Conservation (phyloP, 2,329 filamentous ascomycete species). For the Xylaria digitata region DNA sequence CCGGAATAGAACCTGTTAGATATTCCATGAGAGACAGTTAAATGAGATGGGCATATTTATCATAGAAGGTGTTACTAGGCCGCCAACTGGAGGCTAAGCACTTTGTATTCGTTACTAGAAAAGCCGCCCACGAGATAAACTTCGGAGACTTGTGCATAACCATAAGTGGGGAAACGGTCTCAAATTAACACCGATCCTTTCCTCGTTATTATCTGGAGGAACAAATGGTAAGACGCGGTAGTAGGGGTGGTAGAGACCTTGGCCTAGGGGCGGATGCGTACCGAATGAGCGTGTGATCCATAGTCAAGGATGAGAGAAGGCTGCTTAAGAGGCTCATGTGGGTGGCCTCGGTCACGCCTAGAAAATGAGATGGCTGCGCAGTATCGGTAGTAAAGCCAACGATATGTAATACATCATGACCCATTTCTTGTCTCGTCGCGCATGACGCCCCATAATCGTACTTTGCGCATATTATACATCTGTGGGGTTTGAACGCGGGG, state of each 20-base stretch:
- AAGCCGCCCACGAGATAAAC: not conserved
- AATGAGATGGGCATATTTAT: not conserved
- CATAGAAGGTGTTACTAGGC: constrained; percentile 1
- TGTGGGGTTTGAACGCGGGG: constrained; percentile 28
- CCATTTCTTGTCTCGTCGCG: not conserved
- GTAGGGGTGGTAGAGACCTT: constrained; percentile 5
- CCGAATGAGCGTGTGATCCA: constrained; percentile 29
- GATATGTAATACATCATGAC: constrained; percentile 16
- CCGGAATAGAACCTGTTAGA: not conserved
- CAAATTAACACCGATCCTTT: not conserved
- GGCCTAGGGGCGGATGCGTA: constrained; percentile 14
- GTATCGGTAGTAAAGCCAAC: not conserved
- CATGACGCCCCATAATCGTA: constrained; percentile 20
- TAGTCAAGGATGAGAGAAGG: constrained; percentile 19
- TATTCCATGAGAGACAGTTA: not conserved
- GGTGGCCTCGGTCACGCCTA: constrained; percentile 21
- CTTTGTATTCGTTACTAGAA: not conserved
- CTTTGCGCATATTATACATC: constrained; percentile 9
- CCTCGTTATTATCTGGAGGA: not conserved
- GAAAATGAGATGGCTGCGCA: constrained; percentile 6
- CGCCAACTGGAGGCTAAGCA: not conserved
- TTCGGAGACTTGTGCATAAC: not conserved
- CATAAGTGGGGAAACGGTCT: constrained; percentile 10
- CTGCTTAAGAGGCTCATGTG: constrained; percentile 31
- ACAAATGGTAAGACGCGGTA: not conserved